These are phyloP conservation scores for Phaeophleospora eucalypticola DNA, from an alignment of 2,329 filamentous ascomycete genomes.

Conservation along the genomic window DNA sequence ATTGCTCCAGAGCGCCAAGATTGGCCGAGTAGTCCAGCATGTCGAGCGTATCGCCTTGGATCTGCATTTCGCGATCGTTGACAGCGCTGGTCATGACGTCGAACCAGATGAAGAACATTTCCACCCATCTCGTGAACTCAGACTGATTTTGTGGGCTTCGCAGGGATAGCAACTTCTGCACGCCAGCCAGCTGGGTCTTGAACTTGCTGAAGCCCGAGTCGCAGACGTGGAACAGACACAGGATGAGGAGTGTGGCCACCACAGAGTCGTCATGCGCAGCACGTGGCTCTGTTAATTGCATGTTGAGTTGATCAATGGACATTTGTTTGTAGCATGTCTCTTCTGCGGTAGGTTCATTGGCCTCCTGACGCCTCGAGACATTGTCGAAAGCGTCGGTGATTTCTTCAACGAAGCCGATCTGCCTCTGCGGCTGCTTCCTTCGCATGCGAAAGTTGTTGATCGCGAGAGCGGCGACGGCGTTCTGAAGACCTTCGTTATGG, in stretches of 20 bases:
- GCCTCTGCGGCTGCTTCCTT: conserved; percentile 53
- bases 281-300: conserved; percentile 71
- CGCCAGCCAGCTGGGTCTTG: conserved; percentile 86
- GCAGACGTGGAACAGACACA: conserved; percentile 90
- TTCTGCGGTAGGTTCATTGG: conserved; percentile 61
- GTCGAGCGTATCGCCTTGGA: conserved; percentile 60
- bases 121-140: conserved; percentile 80
- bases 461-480: conserved; percentile 84
- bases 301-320: conserved; percentile 78
- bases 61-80: conserved; percentile 84
- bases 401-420: conserved; percentile 32
- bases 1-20: conserved; percentile 73
- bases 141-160: conserved; percentile 59
- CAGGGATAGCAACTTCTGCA: conserved; percentile 82
- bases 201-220: conserved; percentile 92
- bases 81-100: conserved; percentile 89
- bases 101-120: conserved; percentile 89
- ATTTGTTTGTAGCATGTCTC: conserved; percentile 82
- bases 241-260: conserved; percentile 77
- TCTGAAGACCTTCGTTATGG: conserved; percentile 77
- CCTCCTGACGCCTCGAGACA: conserved; percentile 31
- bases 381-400: conserved; percentile 25
- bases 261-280: conserved; percentile 80
- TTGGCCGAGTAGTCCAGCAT: conserved; percentile 62
- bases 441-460: conserved; percentile 90